These are phyloP conservation scores for Fusarium sp. DNA, from an alignment of 2,329 filamentous ascomycete species.

Conservation along the genomic window DNA sequence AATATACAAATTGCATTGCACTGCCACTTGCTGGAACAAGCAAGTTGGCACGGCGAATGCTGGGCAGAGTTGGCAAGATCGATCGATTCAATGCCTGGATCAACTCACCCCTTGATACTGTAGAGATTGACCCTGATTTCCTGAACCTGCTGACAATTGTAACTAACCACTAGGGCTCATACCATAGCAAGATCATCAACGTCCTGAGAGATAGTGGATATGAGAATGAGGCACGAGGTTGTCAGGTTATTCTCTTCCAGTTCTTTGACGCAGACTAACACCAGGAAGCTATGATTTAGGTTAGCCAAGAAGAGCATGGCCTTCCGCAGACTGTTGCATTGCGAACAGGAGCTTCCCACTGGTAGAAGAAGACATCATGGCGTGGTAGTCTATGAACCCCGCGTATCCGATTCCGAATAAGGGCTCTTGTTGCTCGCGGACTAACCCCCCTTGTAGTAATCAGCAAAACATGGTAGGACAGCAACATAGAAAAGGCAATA, in stretches of 20 bases:
- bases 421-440: background rate
- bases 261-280: background rate
- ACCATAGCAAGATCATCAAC: background rate
- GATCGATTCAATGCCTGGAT: background rate
- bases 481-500: background rate
- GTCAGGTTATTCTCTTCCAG: background rate
- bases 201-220: background rate
- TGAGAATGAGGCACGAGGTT: background rate
- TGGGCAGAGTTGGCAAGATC: background rate
- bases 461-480: background rate
- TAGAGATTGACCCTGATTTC: background rate
- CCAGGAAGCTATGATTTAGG: background rate
- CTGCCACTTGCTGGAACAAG: background rate
- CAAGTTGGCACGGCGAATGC: background rate
- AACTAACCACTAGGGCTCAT: background rate
- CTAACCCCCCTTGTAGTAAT: background rate
- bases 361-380: slow-evolving; percentile 3
- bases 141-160: background rate
- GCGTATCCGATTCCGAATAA: background rate
- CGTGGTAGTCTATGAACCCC: background rate
- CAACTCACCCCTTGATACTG: background rate
- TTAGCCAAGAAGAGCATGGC: background rate
- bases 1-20: background rate
- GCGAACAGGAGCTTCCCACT: background rate
- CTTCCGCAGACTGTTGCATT: background rate